phyloP scores from a whole-genome alignment of 768 basidiomycete species.

The Rubroboletus satanas region DNA sequence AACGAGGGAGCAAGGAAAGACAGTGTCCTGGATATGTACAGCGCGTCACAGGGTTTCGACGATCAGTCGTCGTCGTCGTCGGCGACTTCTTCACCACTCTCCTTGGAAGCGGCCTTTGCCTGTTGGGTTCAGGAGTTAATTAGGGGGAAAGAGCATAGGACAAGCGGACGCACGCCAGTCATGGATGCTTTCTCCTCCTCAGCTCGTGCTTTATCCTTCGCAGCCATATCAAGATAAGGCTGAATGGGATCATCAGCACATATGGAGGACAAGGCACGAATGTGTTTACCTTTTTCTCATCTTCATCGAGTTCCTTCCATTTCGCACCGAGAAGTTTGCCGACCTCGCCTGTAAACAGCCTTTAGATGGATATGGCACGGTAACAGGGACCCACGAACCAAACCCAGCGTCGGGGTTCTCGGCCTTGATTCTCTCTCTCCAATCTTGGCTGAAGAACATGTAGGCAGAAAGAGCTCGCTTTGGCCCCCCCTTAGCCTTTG shows the following conservation, averaged over 20 bases:
- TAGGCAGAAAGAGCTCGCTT: constrained; percentile 95
- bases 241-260: constrained; percentile 29
- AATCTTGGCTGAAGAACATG: constrained; percentile 98
- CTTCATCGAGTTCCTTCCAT: constrained; percentile 93
- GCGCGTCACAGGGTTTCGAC: neutral
- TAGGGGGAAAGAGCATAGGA: neutral
- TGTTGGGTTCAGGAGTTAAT: constrained; percentile 9
- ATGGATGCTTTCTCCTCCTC: constrained; percentile 68
- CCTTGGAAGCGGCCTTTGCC: constrained; percentile 33
- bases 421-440: constrained; percentile 91
- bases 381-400: constrained; percentile 45
- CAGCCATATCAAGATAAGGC: constrained; percentile 88
- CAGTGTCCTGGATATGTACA: constrained; percentile 19
- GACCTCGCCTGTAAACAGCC: constrained; percentile 62
- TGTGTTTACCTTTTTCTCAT: constrained; percentile 80
- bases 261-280: neutral
- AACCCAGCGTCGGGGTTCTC: constrained; percentile 96
- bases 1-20: constrained; percentile 2
- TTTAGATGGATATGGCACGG: constrained; percentile 1
- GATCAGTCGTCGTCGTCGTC: constrained; percentile 44
- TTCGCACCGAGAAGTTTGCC: constrained; percentile 94
- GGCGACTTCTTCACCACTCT: constrained; percentile 33
- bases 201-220: constrained; percentile 81
- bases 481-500: constrained; percentile 62
- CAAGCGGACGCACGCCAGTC: constrained; percentile 33